phyloP scores from a whole-genome alignment of 768 basidiomycete species.

The Rhodocollybia butyracea region DNA sequence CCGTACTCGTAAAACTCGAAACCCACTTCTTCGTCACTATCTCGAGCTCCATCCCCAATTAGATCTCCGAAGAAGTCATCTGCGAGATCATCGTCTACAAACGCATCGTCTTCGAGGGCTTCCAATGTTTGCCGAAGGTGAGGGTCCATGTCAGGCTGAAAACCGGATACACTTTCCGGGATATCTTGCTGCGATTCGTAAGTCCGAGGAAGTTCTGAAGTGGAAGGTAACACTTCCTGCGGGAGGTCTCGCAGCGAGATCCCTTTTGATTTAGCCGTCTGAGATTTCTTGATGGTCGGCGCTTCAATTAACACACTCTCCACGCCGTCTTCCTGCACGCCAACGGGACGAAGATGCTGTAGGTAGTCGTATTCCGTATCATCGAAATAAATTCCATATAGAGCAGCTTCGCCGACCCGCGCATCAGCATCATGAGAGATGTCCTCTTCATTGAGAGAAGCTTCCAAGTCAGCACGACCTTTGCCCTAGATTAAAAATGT shows the following conservation, averaged over 20 bases:
- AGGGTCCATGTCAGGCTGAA: constrained; percentile 96
- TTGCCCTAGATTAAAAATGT: constrained; percentile 55
- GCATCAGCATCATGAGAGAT: constrained; percentile 41
- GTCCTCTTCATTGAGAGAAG: constrained; percentile 44
- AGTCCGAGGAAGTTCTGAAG: constrained; percentile 67
- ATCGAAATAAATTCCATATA: constrained; percentile 92
- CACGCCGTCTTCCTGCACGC: constrained; percentile 73
- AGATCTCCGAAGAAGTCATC: constrained; percentile 79
- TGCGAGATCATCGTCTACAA: constrained; percentile 72
- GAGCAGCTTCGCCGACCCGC: constrained; percentile 82
- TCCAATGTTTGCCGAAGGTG: constrained; percentile 90
- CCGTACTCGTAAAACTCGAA: constrained; percentile 68
- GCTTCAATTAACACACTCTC: constrained; percentile 82
- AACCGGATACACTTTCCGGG: constrained; percentile 79
- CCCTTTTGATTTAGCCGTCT: constrained; percentile 29
- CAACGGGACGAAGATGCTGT: constrained; percentile 86
- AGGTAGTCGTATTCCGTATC: constrained; percentile 98
- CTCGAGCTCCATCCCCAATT: constrained; percentile 68
- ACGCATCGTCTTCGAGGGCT: constrained; percentile 94
- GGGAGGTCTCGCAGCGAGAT: constrained; percentile 60
- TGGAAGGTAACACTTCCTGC: constrained; percentile 68
- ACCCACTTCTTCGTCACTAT: constrained; percentile 52
- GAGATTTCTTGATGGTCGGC: constrained; percentile 28
- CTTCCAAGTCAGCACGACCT: constrained; percentile 78
- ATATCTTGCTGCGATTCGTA: constrained; percentile 77